phyloP scores from a whole-genome alignment of 1,139 yeast genomes.

The Fermentozyma sake region DNA sequence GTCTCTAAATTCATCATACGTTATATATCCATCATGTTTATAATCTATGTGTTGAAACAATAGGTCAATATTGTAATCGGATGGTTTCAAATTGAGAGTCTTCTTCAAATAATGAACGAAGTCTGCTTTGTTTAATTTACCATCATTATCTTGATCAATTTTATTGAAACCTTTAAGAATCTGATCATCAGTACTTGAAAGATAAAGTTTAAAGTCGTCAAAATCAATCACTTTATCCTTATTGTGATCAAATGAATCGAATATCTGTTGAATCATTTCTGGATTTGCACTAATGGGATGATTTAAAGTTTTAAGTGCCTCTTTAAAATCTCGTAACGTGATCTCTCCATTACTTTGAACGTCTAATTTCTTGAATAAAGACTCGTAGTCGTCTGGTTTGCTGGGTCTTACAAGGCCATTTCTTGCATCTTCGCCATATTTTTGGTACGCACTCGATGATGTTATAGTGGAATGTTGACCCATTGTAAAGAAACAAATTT shows the following conservation, averaged over 20 bases:
- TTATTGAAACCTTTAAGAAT: constrained; percentile 64
- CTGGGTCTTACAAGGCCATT: constrained; percentile 5
- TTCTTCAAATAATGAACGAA: constrained; percentile 58
- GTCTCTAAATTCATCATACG: constrained; percentile 83
- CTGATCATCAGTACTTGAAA: constrained; percentile 62
- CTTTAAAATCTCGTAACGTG: constrained; percentile 49
- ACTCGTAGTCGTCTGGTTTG: constrained; percentile 16
- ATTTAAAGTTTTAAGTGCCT: constrained; percentile 48
- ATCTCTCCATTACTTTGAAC: constrained; percentile 50
- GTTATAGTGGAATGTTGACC: too few relatives aligned
- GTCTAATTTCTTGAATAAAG: constrained; percentile 47
- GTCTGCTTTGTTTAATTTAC: constrained; percentile 63
- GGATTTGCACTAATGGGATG: constrained; percentile 69
- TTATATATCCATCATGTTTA: constrained; percentile 63
- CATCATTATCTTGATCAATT: constrained; percentile 75
- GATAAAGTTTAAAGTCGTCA: constrained; percentile 58
- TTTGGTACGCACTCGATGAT: too few relatives aligned
- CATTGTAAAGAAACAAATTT: too few relatives aligned
- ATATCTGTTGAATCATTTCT: constrained; percentile 52
- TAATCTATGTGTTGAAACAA: constrained; percentile 61
- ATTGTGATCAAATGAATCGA: constrained; percentile 54
- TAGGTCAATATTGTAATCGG: constrained; percentile 49
- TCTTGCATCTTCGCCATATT: not conserved
- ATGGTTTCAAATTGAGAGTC: constrained; percentile 49
- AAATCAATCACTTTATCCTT: constrained; percentile 55